phyloP scores from a whole-genome alignment of 768 basidiomycete species.

The Collybia sp. region DNA sequence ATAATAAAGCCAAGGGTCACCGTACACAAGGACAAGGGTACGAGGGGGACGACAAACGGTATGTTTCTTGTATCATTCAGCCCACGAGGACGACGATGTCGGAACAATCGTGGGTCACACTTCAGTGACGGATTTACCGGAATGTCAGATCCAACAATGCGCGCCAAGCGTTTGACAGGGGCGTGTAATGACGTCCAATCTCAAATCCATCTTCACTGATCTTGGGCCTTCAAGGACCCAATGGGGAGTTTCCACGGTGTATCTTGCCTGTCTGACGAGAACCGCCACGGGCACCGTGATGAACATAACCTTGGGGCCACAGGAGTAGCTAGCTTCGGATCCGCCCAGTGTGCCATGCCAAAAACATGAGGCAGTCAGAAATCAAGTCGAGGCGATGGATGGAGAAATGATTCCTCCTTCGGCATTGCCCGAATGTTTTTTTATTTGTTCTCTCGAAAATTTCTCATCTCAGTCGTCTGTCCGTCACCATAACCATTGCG shows the following conservation, averaged over 20 bases:
- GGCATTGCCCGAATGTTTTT: no score
- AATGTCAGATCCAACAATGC: slow-evolving; percentile 5
- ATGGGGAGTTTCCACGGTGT: no score
- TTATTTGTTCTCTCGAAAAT: no score
- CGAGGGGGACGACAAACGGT: slow-evolving; percentile 3
- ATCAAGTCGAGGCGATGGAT: neutral
- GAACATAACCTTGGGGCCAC: no score
- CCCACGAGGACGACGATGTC: slow-evolving; percentile 35
- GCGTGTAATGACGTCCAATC: no score
- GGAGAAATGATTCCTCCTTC: neutral
- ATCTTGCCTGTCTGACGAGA: no score
- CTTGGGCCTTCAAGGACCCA: no score
- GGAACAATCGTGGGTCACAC: slow-evolving; percentile 16
- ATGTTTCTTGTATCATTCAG: slow-evolving; percentile 25
- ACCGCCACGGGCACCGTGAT: no score
- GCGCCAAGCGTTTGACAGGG: neutral
- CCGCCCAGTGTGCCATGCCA: slow-evolving; percentile 35
- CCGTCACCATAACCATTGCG: no score
- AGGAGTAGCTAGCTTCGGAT: slow-evolving; percentile 1
- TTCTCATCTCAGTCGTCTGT: no score
- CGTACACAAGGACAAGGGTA: no score
- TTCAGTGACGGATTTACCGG: slow-evolving; percentile 27
- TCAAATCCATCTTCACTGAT: no score
- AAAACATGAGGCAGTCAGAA: slow-evolving; percentile 31
- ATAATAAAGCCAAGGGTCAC: slow-evolving; percentile 4